Evolutionary conservation across 2,329 filamentous ascomycete species (phyloP).

Genomic region (Trichoderma atroviride): DNA sequence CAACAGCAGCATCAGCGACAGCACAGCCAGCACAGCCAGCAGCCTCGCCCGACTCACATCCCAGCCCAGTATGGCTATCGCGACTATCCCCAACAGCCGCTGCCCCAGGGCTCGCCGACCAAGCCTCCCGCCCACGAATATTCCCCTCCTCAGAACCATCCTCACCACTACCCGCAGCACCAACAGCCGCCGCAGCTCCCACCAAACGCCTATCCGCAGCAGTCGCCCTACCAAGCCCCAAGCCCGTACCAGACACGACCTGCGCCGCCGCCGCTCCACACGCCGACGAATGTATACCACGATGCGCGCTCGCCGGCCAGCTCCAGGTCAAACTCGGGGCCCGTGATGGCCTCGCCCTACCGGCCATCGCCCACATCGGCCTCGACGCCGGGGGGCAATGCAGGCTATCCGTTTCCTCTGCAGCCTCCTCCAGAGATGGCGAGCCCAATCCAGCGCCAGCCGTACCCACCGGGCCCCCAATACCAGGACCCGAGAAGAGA

Average conservation of each 20-base stretch:
- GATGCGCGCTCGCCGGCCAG: slow-evolving; percentile 56
- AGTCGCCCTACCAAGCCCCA: slow-evolving; percentile 44
- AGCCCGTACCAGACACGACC: slow-evolving; percentile 49
- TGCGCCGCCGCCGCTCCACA: slow-evolving; percentile 51
- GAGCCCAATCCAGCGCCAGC: slow-evolving; percentile 57
- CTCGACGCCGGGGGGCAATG: slow-evolving; percentile 42
- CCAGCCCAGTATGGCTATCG: slow-evolving; percentile 52
- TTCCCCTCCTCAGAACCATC: slow-evolving; percentile 35
- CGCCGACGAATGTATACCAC: slow-evolving; percentile 48
- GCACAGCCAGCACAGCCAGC: slow-evolving; percentile 32
- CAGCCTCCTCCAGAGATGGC: slow-evolving; percentile 48
- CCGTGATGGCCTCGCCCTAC: slow-evolving; percentile 48
- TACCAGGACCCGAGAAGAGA: slow-evolving; percentile 50
- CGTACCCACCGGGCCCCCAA: slow-evolving; percentile 49
- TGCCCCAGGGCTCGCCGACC: slow-evolving; percentile 51
- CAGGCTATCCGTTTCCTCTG: slow-evolving; percentile 55
- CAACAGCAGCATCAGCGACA: slow-evolving; percentile 41
- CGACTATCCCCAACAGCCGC: slow-evolving; percentile 49
- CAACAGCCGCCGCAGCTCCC: slow-evolving; percentile 37
- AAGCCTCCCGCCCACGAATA: slow-evolving; percentile 52
- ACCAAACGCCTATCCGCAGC: slow-evolving; percentile 43
- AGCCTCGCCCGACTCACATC: slow-evolving; percentile 50
- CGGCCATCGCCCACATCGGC: slow-evolving; percentile 52
- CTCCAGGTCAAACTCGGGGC: slow-evolving; percentile 38
- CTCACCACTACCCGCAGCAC: slow-evolving; percentile 9